Percentiles rank a stretch among this genome's conserved stretches.
These are phyloP conservation scores for Dispira parvispora DNA, from an alignment of 192 early-diverging fungal species.

Conservation along the genomic window DNA sequence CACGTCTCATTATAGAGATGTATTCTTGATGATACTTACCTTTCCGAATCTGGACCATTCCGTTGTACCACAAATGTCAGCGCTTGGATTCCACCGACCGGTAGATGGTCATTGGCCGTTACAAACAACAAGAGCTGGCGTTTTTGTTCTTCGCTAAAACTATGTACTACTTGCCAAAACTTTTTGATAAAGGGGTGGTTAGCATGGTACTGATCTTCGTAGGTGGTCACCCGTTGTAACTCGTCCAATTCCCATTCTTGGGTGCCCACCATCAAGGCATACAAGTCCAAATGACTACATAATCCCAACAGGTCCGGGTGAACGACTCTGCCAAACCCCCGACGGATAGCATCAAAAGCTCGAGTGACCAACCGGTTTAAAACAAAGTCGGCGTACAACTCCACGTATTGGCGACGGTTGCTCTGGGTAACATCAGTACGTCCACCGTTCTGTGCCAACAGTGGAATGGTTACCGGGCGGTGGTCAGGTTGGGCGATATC, in stretches of 20 bases:
- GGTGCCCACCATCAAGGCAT: slow-evolving; percentile 50
- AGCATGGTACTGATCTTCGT: slow-evolving; percentile 69
- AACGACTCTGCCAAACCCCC: slow-evolving; percentile 51
- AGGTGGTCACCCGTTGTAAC: slow-evolving; percentile 50
- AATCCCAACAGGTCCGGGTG: slow-evolving; percentile 16
- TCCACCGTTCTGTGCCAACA: slow-evolving; percentile 39
- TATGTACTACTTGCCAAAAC: slow-evolving; percentile 74
- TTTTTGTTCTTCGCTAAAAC: slow-evolving; percentile 41
- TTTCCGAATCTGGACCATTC: slow-evolving; percentile 65
- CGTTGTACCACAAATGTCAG: slow-evolving; percentile 86
- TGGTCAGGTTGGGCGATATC: slow-evolving; percentile 20
- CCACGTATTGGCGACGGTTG: slow-evolving; percentile 59
- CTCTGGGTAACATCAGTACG: slow-evolving; percentile 53
- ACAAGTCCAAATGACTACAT: slow-evolving; percentile 44
- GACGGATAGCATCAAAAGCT: slow-evolving; percentile 57
- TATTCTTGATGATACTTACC: too few species aligned
- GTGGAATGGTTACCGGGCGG: slow-evolving; percentile 31
- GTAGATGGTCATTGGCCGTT: slow-evolving; percentile 78
- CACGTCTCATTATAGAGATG: too few species aligned
- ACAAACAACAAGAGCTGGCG: slow-evolving; percentile 72
- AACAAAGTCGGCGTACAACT: slow-evolving; percentile 48
- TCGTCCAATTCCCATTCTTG: slow-evolving; percentile 45
- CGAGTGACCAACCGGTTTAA: slow-evolving; percentile 36
- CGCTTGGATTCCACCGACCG: slow-evolving; percentile 57
- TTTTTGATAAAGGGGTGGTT: slow-evolving; percentile 45